Conservation (phyloP, 768 basidiomycete species). For the Amanita rimosa region DNA sequence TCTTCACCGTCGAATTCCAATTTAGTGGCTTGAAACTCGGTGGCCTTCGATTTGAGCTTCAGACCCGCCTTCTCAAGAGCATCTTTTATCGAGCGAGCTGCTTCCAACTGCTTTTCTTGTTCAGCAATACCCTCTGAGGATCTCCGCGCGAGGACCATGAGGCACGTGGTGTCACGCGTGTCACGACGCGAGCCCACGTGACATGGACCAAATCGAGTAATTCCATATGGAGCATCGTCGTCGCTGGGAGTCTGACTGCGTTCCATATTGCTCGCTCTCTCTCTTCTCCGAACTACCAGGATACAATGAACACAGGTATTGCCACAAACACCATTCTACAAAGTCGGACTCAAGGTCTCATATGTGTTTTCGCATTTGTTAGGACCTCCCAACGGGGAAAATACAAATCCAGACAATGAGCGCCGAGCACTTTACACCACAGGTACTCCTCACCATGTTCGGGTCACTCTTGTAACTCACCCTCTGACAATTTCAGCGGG, state of each 20-base stretch:
- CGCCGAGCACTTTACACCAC: background rate
- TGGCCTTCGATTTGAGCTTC: slow-evolving; percentile 23
- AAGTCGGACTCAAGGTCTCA: background rate
- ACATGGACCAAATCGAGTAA: background rate
- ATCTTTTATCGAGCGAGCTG: slow-evolving; percentile 21
- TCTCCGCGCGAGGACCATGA: background rate
- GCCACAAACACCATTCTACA: background rate
- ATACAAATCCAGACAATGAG: background rate
- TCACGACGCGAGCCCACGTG: background rate
- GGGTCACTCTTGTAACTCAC: background rate
- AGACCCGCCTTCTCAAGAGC: slow-evolving; percentile 25
- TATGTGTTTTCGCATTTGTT: too few relatives aligned
- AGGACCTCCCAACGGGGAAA: background rate
- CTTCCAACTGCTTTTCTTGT: slow-evolving; percentile 22
- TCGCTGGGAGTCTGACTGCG: background rate
- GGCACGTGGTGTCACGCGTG: background rate
- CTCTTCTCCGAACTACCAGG: background rate
- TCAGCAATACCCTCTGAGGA: slow-evolving; percentile 11
- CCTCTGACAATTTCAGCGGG: background rate
- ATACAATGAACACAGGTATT: background rate
- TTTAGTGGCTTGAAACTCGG: slow-evolving; percentile 24
- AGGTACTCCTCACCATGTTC: background rate
- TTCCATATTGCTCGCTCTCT: background rate
- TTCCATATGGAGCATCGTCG: background rate
- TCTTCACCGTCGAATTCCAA: slow-evolving; percentile 29